Evolutionary conservation across 1,284 basidiomycete species (phyloP).

Genomic region (Cryptococcus sp.): DNA sequence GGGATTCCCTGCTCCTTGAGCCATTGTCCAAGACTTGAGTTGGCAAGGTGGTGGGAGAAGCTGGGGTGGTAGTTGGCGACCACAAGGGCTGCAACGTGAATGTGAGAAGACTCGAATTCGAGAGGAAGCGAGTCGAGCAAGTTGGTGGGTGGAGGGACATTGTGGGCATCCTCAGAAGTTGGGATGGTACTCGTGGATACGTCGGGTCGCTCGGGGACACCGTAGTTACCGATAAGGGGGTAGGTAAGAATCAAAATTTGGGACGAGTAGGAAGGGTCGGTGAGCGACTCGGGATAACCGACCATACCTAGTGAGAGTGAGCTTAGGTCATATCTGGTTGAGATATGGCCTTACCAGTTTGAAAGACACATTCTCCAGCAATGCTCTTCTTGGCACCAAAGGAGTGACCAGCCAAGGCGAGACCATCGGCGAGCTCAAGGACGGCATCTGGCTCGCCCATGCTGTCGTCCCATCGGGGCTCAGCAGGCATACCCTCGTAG

Average conservation of each 20-base stretch:
- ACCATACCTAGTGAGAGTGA: conserved; percentile 77
- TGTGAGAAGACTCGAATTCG: conserved; percentile 91
- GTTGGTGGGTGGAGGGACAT: conserved; percentile 43
- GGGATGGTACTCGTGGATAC: conserved; percentile 52
- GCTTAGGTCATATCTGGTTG: not conserved
- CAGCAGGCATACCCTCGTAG: conserved; percentile 36
- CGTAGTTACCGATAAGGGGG: conserved; percentile 96
- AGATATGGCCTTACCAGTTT: conserved; percentile 73
- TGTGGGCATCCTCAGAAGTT: conserved; percentile 48
- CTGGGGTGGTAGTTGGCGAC: conserved; percentile 93
- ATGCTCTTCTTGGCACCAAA: conserved; percentile 95
- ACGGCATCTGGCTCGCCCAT: conserved; percentile 60
- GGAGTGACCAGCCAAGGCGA: conserved; percentile 82
- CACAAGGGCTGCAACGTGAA: conserved; percentile 89
- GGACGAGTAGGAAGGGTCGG: conserved; percentile 97
- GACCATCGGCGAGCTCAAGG: conserved; percentile 89
- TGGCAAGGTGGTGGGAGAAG: conserved; percentile 92
- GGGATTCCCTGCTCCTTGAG: conserved; percentile 93
- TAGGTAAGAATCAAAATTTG: conserved; percentile 98
- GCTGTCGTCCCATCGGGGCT: conserved; percentile 42
- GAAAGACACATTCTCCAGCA: conserved; percentile 98
- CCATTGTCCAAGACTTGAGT: conserved; percentile 86
- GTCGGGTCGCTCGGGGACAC: conserved; percentile 77
- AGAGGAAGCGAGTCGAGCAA: conserved; percentile 66
- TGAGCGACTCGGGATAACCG: conserved; percentile 97